Percentiles rank a stretch among this genome's conserved stretches.
These are phyloP conservation scores for Pythium phragmitis DNA, from an alignment of 352 stramenopile species.

Conservation along the genomic window DNA sequence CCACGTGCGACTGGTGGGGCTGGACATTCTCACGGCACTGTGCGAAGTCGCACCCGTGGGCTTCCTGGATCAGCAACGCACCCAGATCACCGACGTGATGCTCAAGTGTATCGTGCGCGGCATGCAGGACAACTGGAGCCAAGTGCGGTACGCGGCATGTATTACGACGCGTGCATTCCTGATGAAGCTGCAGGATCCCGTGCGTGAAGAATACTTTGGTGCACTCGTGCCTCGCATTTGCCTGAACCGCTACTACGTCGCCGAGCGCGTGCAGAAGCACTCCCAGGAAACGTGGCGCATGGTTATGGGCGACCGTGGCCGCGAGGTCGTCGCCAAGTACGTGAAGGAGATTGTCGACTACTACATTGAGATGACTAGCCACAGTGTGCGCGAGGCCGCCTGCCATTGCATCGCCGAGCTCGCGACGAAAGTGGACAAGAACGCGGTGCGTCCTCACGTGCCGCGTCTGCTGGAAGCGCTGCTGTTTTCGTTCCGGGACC, in stretches of 20 bases:
- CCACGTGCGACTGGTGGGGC: slow-evolving; percentile 89
- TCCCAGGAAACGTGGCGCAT: slow-evolving; percentile 95
- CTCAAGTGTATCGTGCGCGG: slow-evolving; percentile 72
- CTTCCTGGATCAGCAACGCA: slow-evolving; percentile 46
- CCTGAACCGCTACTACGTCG: slow-evolving; percentile 97
- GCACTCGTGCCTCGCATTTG: slow-evolving; percentile 94
- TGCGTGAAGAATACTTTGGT: slow-evolving; percentile 59
- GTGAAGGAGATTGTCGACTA: slow-evolving; percentile 91
- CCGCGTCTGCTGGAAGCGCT: slow-evolving; percentile 78
- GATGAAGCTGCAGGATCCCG: slow-evolving; percentile 58
- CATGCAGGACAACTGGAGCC: slow-evolving; percentile 96
- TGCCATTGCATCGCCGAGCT: slow-evolving; percentile 96
- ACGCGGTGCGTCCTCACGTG: slow-evolving; percentile 71
- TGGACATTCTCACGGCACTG: slow-evolving; percentile 81
- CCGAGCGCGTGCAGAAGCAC: slow-evolving; percentile 96
- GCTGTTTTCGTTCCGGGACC: slow-evolving; percentile 95
- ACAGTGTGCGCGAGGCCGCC: slow-evolving; percentile 94
- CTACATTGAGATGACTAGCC: slow-evolving; percentile 95
- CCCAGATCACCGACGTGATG: slow-evolving; percentile 42
- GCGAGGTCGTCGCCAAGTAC: slow-evolving; percentile 85
- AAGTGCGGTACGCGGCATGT: slow-evolving; percentile 94
- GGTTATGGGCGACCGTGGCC: slow-evolving; percentile 82
- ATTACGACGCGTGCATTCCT: slow-evolving; percentile 91
- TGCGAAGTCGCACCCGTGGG: slow-evolving; percentile 42
- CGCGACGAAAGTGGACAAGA: slow-evolving; percentile 83